Base-by-base conservation (phyloP, 2,329 filamentous ascomycete species). In the Exophiala xenobiotica region DNA sequence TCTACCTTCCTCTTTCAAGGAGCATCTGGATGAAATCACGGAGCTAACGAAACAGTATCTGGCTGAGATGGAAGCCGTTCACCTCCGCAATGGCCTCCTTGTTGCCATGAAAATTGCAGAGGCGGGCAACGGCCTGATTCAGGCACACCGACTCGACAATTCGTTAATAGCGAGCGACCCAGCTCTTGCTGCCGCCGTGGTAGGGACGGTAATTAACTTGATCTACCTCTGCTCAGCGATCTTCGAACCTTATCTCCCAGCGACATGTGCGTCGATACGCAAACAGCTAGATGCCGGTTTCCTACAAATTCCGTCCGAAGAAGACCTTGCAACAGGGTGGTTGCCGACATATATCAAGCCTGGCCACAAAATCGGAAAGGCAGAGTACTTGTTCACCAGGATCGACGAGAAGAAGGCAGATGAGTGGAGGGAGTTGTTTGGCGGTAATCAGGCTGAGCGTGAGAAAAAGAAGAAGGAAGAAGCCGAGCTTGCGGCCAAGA, bases 211-310 rank as follows among this genome's bases (percentile, higher is more conserved):
- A 1, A 76, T 95, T 54, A 95, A 95, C 72, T 81, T 91, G 58
- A 83, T 92, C 47, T 83, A 92, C 65, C 83, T 96, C 24, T 78
- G 95, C 41, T 88, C 90, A 18, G 85, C 82, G 47, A 74, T 96
- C 37, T 80, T 91, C 50, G 82, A 83, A 46, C 91, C 91, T 0
- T 96, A 92, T 72, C 88, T 96, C 78, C 90, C 90, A 33, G 79
- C 79, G n/a, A 91, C 87, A 6, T 78, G 87, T 3, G 78, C 78
- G 53, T 82, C 82, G 24, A 96, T 96, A 61, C 81, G 89, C 59
- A 71, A 80, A 57, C 92, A 96, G 73, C 80, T 97, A 22, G 81
- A 86, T 52, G 71, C 70, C 40, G 67, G 81, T 47, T 71, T 80
- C 64, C 70, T 78, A 41, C 70, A 70, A 27, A 90, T 91, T 55